Conservation (phyloP, 192 early-diverging fungal species). For the Umbelopsis vinacea region DNA sequence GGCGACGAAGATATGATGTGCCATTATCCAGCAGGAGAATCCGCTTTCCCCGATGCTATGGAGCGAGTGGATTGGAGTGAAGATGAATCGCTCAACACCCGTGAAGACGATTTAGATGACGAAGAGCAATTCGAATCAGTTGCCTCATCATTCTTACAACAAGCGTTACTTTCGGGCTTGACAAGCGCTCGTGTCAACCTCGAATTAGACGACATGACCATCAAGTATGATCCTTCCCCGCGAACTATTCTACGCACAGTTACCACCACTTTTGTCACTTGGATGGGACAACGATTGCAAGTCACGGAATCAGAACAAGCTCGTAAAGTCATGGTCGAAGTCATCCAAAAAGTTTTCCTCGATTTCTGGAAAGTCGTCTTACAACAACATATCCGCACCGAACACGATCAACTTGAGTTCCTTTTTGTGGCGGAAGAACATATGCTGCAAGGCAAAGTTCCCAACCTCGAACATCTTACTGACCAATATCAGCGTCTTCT, state of each 20-base stretch:
- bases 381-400: conserved; percentile 39
- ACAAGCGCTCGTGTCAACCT: conserved; percentile 48
- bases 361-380: conserved; percentile 49
- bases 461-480: conserved; percentile 23
- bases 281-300: conserved; percentile 28
- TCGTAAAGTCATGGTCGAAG: conserved; percentile 22
- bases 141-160: conserved; percentile 39
- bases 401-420: conserved; percentile 38
- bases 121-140: conserved; percentile 41
- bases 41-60: conserved; percentile 24
- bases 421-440: conserved; percentile 36
- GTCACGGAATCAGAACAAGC: not conserved
- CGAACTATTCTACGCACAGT: conserved; percentile 37
- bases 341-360: conserved; percentile 38
- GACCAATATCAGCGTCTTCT: conserved; percentile 45
- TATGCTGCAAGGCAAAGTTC: conserved; percentile 3
- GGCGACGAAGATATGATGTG: conserved; percentile 23
- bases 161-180: conserved; percentile 43
- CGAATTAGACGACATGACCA: conserved; percentile 49
- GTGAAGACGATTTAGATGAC: conserved; percentile 41
- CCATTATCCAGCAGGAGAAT: conserved; percentile 23
- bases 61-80: conserved; percentile 12
- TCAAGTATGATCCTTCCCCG: conserved; percentile 45
- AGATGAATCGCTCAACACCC: conserved; percentile 26
- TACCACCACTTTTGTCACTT: conserved; percentile 36